These are phyloP conservation scores for Phlegmacium glaucopus DNA, from an alignment of 768 basidiomycete genomes.

Conservation along the genomic window DNA sequence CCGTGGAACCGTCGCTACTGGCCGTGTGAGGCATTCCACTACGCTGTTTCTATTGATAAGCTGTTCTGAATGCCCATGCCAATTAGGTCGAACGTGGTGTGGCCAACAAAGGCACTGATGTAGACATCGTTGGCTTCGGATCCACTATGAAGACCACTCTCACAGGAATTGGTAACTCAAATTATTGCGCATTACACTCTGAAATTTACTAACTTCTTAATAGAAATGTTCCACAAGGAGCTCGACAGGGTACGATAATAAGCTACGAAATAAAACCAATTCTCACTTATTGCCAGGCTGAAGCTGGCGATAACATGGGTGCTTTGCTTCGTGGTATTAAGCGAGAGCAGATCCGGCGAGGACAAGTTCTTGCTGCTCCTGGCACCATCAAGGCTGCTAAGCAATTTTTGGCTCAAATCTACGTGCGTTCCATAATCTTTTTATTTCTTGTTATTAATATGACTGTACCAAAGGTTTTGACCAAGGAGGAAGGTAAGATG, in stretches of 20 bases:
- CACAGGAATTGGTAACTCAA: slow-evolving; percentile 80
- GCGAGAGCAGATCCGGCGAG: slow-evolving; percentile 92
- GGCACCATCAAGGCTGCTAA: slow-evolving; percentile 92
- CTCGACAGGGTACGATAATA: slow-evolving; percentile 77
- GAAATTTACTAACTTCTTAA: neutral
- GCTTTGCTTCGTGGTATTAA: slow-evolving; percentile 95
- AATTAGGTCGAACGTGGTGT: slow-evolving; percentile 86
- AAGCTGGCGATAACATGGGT: slow-evolving; percentile 99
- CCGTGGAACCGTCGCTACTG: slow-evolving; percentile 96
- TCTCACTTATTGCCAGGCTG: slow-evolving; percentile 49
- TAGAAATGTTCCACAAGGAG: slow-evolving; percentile 99
- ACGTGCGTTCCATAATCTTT: slow-evolving; percentile 42
- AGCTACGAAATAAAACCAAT: neutral
- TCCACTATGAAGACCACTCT: slow-evolving; percentile 83
- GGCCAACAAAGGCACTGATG: slow-evolving; percentile 87
- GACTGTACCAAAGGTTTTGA: slow-evolving; percentile 52
- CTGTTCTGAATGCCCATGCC: neutral
- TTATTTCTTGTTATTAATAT: neutral
- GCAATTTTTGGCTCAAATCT: slow-evolving; percentile 93
- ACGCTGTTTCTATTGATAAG: neutral
- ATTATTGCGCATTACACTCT: neutral
- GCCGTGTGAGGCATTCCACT: slow-evolving; percentile 55
- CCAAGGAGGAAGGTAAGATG: slow-evolving; percentile 70
- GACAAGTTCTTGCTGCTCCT: slow-evolving; percentile 86
- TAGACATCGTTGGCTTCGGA: slow-evolving; percentile 91